Percentiles rank a stretch among this genome's conserved stretches.
Conservation (phyloP, 495 filamentous ascomycete genomes). For the Aspergillus incahuasiensis region DNA sequence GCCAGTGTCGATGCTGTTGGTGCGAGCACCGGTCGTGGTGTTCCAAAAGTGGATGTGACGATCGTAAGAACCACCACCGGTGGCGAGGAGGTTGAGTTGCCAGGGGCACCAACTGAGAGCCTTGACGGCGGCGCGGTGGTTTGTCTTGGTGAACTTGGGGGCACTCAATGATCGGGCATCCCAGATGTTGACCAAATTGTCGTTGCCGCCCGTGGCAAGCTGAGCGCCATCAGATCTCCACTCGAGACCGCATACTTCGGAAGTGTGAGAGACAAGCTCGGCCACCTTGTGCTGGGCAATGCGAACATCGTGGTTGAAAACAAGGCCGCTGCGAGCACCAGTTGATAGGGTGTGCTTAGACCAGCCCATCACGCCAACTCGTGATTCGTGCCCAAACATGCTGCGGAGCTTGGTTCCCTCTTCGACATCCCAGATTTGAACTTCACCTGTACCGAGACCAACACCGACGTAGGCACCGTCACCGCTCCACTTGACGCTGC, state of each 20-base stretch:
- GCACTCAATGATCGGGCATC: conserved; percentile 87
- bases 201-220: conserved; percentile 94
- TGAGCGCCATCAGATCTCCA: conserved; percentile 96
- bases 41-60: conserved; percentile 99
- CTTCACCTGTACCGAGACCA: conserved; percentile 89
- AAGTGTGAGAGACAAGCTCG: conserved; percentile 92
- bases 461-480: conserved; percentile 96
- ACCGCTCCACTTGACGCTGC: conserved; percentile 97
- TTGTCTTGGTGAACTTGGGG: conserved; percentile 98
- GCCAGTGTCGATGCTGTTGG: conserved; percentile 98
- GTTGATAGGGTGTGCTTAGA: conserved; percentile 96
- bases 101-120: conserved; percentile 98
- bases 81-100: conserved; percentile 95
- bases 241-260: conserved; percentile 95
- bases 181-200: conserved; percentile 99
- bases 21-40: conserved; percentile 89
- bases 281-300: conserved; percentile 97
- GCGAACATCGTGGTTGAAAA: conserved; percentile 98
- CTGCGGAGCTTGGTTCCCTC: conserved; percentile 92
- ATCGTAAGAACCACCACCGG: conserved; percentile 93
- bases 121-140: conserved; percentile 98
- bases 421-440: conserved; percentile 99
- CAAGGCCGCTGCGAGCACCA: conserved; percentile 87
- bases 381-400: conserved; percentile 96
- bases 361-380: conserved; percentile 98